Base-by-base conservation (phyloP, 495 filamentous ascomycete genomes). In the Neurospora terricola region DNA sequence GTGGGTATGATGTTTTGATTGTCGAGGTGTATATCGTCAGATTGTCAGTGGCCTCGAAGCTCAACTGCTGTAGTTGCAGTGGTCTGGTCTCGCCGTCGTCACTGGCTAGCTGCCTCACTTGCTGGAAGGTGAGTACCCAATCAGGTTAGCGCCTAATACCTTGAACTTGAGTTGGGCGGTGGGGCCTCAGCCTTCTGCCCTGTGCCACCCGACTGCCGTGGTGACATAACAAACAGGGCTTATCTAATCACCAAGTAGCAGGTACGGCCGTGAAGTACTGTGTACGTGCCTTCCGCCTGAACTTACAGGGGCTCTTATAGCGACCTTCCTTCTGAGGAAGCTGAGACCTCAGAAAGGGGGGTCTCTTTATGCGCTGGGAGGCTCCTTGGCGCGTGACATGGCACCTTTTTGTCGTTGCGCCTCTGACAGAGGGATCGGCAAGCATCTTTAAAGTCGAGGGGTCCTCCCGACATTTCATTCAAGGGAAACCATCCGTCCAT, bases 101-200 rank as follows among this genome's bases (percentile, higher is more conserved):
- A 79, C 75, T 74, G 74, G 75, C 72, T 77, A 73, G 80, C 76
- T 81, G 77, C 79, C 80, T 81, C 77, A 71, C 69, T 71, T 59
- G 75, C 70, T 76, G 68, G 23, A 71, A 79, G 76, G 77, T 79
- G 34, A 77, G 72, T 78, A 72, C 77, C 78, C 75, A 76, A 80
- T 79, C 14, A 48, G 78, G 76, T 66, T 80, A 78, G 77, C 71
- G 23, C 40, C 38, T 62, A 14, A 38, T 21, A 54, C 42, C 30
- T 68, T 71, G 38, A 71, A 62, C 68, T 59, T 42, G 37, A 73
- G 69, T 48, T 72, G 68, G 37, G 30, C 21, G 34, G 48, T 73
- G 71, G 54, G 54, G 27, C 54, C 23, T 66, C 27, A 66, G 54
- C 54, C 54, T 34, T 34, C 27, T 66, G 27, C 27, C 27, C 54